phyloP scores from a whole-genome alignment of 768 basidiomycete genomes.

The Omphalotus guepiniiformis region DNA sequence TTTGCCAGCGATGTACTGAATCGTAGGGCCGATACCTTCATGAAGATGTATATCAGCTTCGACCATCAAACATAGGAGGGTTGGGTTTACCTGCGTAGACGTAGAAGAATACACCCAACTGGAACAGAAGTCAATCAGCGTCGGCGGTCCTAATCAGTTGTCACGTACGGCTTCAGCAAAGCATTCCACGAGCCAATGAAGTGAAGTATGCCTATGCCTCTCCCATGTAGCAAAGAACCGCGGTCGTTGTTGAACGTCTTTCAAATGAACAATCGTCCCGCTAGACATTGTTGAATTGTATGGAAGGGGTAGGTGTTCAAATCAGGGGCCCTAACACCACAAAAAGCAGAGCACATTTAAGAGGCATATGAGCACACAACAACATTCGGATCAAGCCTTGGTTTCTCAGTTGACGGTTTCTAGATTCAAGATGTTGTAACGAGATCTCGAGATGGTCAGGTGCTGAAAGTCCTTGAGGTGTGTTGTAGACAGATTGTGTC shows the following conservation, averaged over 20 bases:
- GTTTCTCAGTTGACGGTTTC: too few relatives aligned
- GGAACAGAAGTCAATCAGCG: constrained; percentile 8
- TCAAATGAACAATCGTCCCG: constrained; percentile 27
- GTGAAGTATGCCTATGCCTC: constrained; percentile 35
- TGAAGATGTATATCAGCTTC: background rate
- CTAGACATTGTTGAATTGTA: too few relatives aligned
- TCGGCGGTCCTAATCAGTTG: background rate
- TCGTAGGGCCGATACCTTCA: constrained; percentile 52
- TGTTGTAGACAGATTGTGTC: too few relatives aligned
- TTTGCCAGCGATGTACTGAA: constrained; percentile 45
- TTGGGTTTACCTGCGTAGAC: constrained; percentile 42
- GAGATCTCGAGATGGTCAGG: too few relatives aligned
- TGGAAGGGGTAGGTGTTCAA: too few relatives aligned
- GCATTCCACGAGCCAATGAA: constrained; percentile 54
- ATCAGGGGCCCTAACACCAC: too few relatives aligned
- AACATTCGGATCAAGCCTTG: too few relatives aligned
- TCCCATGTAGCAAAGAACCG: constrained; percentile 47
- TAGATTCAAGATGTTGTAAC: too few relatives aligned
- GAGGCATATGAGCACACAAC: too few relatives aligned
- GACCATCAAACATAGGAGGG: background rate
- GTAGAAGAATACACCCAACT: constrained; percentile 64
- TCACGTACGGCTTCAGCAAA: constrained; percentile 55
- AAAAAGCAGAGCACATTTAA: too few relatives aligned
- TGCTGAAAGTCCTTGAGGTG: too few relatives aligned
- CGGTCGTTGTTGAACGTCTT: constrained; percentile 38